Percentiles rank a stretch among this genome's conserved stretches.
Conservation (phyloP, 169 alveolate genomes). For the Besnoitia besnoiti region DNA sequence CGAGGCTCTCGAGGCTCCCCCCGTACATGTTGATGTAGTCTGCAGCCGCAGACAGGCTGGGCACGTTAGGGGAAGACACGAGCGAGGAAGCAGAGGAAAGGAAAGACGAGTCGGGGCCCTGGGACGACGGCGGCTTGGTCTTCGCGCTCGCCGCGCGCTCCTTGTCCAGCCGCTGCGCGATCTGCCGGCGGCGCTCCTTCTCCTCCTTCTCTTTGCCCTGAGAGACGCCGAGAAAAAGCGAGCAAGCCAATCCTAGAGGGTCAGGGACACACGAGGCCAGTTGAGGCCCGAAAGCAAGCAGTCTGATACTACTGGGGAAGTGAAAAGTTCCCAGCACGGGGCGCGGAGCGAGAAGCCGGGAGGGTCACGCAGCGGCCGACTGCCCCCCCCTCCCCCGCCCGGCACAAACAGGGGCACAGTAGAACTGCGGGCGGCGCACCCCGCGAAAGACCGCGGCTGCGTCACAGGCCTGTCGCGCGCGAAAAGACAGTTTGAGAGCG, state of each 20-base stretch:
- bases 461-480: too few species aligned
- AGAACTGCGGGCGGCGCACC: too few species aligned
- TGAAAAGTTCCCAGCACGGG: not conserved
- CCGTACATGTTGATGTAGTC: not conserved
- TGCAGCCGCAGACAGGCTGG: not conserved
- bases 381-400: too few species aligned
- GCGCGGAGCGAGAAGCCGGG: not conserved
- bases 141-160: constrained; percentile 38
- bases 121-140: not conserved
- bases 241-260: not conserved
- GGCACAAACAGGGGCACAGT: too few species aligned
- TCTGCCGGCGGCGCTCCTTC: constrained; percentile 56
- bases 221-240: not conserved
- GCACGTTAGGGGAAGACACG: not conserved
- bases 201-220: constrained; percentile 68
- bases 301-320: not conserved
- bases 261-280: not conserved
- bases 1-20: not conserved
- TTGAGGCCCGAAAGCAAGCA: not conserved
- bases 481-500: too few species aligned
- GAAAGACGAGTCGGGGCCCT: not conserved
- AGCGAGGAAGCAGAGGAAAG: not conserved
- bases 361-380: too few species aligned
- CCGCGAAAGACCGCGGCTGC: too few species aligned
- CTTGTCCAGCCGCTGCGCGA: constrained; percentile 64